phyloP scores from a whole-genome alignment of 306 rosid species.

The Benincasa hispida region DNA sequence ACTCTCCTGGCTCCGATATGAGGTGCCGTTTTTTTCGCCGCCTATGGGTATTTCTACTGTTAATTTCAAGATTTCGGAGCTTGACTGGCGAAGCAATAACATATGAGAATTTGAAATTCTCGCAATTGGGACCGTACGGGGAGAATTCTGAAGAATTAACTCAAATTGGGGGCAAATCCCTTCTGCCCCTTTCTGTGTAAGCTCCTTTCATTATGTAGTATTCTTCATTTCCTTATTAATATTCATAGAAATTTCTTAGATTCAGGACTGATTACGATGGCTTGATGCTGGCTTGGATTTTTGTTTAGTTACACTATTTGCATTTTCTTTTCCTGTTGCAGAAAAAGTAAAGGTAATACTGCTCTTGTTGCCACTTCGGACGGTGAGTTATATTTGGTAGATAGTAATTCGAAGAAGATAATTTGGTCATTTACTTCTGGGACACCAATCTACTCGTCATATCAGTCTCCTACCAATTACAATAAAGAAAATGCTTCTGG shows the following conservation, averaged over 20 bases:
- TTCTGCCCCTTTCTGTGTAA: slow-evolving; percentile 38
- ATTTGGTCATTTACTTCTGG: slow-evolving; percentile 73
- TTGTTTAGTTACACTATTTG: not conserved
- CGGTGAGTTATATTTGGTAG: slow-evolving; percentile 55
- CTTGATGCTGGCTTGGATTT: not conserved
- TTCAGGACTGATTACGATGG: not conserved
- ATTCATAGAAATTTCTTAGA: not conserved
- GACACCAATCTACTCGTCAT: slow-evolving; percentile 39
- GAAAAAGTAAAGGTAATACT: slow-evolving; percentile 27
- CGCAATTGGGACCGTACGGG: not conserved
- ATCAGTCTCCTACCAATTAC: slow-evolving; percentile 24
- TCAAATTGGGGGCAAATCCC: slow-evolving; percentile 29
- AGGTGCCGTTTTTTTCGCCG: not conserved
- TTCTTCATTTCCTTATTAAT: not conserved
- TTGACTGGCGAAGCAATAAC: slow-evolving; percentile 2
- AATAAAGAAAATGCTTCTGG: slow-evolving; percentile 26
- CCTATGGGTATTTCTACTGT: not conserved
- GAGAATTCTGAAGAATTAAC: slow-evolving; percentile 1
- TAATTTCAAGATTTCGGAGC: not conserved
- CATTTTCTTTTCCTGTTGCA: not conserved
- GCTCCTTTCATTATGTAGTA: not conserved
- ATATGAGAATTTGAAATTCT: slow-evolving; percentile 9
- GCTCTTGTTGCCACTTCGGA: slow-evolving; percentile 38
- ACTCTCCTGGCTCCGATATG: slow-evolving; percentile 14
- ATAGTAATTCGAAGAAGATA: slow-evolving; percentile 27